phyloP scores from a whole-genome alignment of 257 asterid genomes.

The Penstemon barbatus region DNA sequence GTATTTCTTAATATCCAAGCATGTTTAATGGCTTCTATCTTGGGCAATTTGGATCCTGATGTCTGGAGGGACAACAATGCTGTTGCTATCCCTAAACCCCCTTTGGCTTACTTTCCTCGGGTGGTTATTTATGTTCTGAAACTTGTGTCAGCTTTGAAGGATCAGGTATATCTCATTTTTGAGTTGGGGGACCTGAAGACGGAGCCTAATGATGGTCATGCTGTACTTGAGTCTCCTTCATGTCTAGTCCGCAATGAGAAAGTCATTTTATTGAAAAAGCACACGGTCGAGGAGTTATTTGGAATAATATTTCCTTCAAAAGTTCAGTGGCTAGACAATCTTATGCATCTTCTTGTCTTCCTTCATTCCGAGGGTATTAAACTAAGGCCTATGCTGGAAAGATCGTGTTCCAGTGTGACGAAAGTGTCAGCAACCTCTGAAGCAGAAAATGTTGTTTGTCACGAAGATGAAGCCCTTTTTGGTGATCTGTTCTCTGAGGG shows the following conservation, averaged over 20 bases:
- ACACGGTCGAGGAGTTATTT: slow-evolving; percentile 65
- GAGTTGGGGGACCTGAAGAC: slow-evolving; percentile 48
- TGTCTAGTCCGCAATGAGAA: slow-evolving; percentile 45
- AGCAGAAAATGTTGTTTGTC: slow-evolving; percentile 67
- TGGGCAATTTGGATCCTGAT: slow-evolving; percentile 60
- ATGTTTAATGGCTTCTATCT: slow-evolving; percentile 62
- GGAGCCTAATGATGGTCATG: slow-evolving; percentile 28
- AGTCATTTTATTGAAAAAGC: slow-evolving; percentile 55
- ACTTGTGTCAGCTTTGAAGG: slow-evolving; percentile 66
- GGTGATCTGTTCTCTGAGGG: slow-evolving; percentile 99
- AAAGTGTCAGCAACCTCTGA: slow-evolving; percentile 71
- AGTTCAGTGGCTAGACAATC: slow-evolving; percentile 73
- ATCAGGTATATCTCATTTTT: slow-evolving; percentile 39
- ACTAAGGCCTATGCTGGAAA: slow-evolving; percentile 70
- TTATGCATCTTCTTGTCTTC: slow-evolving; percentile 64
- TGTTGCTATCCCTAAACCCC: slow-evolving; percentile 54
- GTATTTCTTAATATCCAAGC: slow-evolving; percentile 71
- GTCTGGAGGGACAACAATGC: slow-evolving; percentile 58
- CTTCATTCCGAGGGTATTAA: slow-evolving; percentile 86
- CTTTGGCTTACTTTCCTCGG: slow-evolving; percentile 80
- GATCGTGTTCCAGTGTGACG: slow-evolving; percentile 59
- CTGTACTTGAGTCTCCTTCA: slow-evolving; percentile 45
- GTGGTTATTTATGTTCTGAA: slow-evolving; percentile 67
- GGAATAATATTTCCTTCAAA: slow-evolving; percentile 65
- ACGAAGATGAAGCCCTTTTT: slow-evolving; percentile 95